Conservation (phyloP, 2,329 filamentous ascomycete species). For the Xylariaceae sp. region DNA sequence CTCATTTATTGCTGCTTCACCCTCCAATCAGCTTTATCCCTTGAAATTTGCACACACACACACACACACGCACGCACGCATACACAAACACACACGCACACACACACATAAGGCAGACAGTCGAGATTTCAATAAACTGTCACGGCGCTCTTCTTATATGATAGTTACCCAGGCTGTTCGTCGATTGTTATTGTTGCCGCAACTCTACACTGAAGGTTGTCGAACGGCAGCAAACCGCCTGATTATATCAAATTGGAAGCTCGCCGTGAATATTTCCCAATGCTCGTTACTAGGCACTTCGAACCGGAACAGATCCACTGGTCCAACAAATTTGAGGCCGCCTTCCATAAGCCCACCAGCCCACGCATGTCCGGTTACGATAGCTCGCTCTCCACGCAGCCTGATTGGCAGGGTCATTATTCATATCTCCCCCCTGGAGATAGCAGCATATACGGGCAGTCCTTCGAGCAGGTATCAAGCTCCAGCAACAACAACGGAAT, state of each 20-base stretch:
- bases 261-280: slow-evolving; percentile 36
- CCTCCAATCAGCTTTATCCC: background rate
- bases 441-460: slow-evolving; percentile 40
- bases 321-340: slow-evolving; percentile 48
- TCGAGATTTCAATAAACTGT: background rate
- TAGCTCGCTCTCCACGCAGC: slow-evolving; percentile 46
- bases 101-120: background rate
- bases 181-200: slow-evolving; percentile 1
- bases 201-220: slow-evolving; percentile 2
- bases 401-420: slow-evolving; percentile 53
- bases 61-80: too few species aligned
- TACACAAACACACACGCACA: too few species aligned
- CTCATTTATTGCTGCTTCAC: background rate
- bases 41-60: background rate
- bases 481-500: slow-evolving; percentile 33
- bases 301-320: slow-evolving; percentile 51
- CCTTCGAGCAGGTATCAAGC: slow-evolving; percentile 38
- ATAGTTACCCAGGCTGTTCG: background rate
- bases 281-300: slow-evolving; percentile 52
- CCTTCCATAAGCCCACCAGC: slow-evolving; percentile 40
- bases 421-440: slow-evolving; percentile 44
- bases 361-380: slow-evolving; percentile 56
- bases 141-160: background rate
- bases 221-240: slow-evolving; percentile 13
- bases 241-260: slow-evolving; percentile 13